Conservation (phyloP, 2,329 filamentous ascomycete species). For the Aspergillus persii region DNA sequence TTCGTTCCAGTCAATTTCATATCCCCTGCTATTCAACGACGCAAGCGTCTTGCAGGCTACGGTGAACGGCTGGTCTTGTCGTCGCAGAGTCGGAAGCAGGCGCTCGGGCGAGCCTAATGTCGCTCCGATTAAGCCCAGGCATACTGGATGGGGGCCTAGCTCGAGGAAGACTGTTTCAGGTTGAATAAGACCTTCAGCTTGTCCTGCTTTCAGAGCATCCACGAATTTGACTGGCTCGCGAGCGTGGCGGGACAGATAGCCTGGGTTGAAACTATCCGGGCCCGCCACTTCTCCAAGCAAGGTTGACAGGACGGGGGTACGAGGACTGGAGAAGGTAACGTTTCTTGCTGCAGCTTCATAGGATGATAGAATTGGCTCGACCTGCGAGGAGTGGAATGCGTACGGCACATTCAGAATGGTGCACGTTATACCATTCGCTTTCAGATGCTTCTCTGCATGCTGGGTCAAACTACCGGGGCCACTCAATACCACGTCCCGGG, state of each 20-base stretch:
- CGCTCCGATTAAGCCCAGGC: constrained; percentile 65
- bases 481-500: constrained; percentile 70
- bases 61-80: constrained; percentile 63
- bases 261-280: constrained; percentile 55
- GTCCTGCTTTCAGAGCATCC: constrained; percentile 59
- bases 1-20: constrained; percentile 68
- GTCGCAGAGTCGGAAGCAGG: constrained; percentile 58
- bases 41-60: constrained; percentile 59
- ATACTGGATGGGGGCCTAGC: constrained; percentile 69
- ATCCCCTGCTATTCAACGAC: constrained; percentile 60
- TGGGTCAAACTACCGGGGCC: constrained; percentile 59
- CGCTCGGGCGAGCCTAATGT: constrained; percentile 53
- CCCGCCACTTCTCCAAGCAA: constrained; percentile 60
- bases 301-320: constrained; percentile 66
- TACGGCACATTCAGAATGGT: constrained; percentile 64
- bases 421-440: constrained; percentile 57
- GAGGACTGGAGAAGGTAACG: constrained; percentile 56
- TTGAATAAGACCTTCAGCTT: constrained; percentile 49
- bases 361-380: constrained; percentile 17
- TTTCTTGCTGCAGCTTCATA: constrained; percentile 7
- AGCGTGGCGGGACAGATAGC: constrained; percentile 64
- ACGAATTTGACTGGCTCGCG: constrained; percentile 69
- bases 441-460: constrained; percentile 50
- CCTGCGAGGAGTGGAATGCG: constrained; percentile 44
- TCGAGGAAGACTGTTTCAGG: constrained; percentile 70